phyloP scores from a whole-genome alignment of 768 basidiomycete genomes.

The Xerocomus potaroensis region DNA sequence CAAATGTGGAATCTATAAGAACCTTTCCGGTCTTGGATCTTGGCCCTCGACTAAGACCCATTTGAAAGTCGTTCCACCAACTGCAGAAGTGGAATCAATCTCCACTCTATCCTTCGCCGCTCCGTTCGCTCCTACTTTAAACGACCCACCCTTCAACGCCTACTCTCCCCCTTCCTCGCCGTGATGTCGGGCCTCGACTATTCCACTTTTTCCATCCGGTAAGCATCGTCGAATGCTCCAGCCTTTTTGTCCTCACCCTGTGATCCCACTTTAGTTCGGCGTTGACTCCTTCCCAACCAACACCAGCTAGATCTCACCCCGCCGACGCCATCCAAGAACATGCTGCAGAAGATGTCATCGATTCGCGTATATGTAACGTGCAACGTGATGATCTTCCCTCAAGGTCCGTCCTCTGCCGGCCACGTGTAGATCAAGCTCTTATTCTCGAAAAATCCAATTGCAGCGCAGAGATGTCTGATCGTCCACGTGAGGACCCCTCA shows the following conservation, averaged over 20 bases:
- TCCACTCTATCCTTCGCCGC: conserved; percentile 8
- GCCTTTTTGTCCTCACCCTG: not conserved
- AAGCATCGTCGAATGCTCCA: not conserved
- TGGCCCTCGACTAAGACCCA: conserved; percentile 23
- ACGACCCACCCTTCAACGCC: conserved; percentile 1
- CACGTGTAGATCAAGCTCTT: conserved; percentile 20
- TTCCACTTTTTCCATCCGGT: conserved; percentile 27
- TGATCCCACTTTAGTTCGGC: conserved; percentile 17
- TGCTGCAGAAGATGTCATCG: conserved; percentile 29
- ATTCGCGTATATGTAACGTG: conserved; percentile 20
- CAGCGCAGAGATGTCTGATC: conserved; percentile 18
- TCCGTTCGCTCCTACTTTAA: conserved; percentile 6
- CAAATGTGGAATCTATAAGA: conserved; percentile 27
- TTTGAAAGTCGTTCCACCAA: conserved; percentile 19
- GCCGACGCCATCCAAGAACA: conserved; percentile 24
- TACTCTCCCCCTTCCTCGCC: not conserved
- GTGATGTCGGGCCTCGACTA: conserved; percentile 25
- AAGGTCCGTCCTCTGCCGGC: conserved; percentile 28
- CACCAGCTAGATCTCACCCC: conserved; percentile 24
- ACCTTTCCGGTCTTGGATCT: conserved; percentile 21
- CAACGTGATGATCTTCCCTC: conserved; percentile 34
- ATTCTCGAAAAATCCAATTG: conserved; percentile 17
- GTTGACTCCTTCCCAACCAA: conserved; percentile 26
- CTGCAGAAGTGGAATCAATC: conserved; percentile 18
- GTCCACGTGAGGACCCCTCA: conserved; percentile 19